Base-by-base conservation (phyloP, 495 filamentous ascomycete genomes). In the Xylaria nigripes region DNA sequence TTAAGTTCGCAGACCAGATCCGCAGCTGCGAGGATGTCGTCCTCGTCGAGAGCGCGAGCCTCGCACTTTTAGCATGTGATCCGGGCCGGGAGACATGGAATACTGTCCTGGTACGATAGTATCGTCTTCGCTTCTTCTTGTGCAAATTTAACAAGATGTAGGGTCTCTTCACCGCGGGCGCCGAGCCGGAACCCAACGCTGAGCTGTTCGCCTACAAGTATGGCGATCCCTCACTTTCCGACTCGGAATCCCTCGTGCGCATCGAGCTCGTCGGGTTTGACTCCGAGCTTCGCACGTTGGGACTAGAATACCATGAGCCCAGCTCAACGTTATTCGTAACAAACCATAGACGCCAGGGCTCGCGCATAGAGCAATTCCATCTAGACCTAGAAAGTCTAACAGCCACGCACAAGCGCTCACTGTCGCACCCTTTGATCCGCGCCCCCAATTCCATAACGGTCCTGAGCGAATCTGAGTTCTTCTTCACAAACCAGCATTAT, bases 401-500 rank as follows among this genome's bases (percentile, higher is more conserved):
- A 4, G 56, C 67, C 21, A 62, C 45, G 42, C 69, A 74, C 58
- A 59, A 61, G 65, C 79, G 68, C 59, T 81, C 62, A 52, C 71
- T 72, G 55, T 76, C 61, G 57, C 65, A 75, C 44, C 68, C 70
- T 5, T 60, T 75, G 40, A 70, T 84, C 46, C 61, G 62, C 16
- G 80, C 77, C 1, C 81, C 82, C 3, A 85, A 85, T 58, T 74
- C 83, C 45, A 62, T 85, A 45, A 69, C 74, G 27, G 75, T 78
- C 21, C 60, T 62, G 15, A 74, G 67, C 45, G 68, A 72, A 8
- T 60, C 57, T 30, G 74, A 75, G 0, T 66, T 84, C 60, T 80
- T 77, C 56, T 70, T 82, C 6, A 84, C 79, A 2, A 84, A 84
- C 56, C 81, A 85, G 57, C 81, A 85, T 57, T 70, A 65, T 57